Conservation (phyloP, 805 yeast genomes). For the Pichia californica region DNA sequence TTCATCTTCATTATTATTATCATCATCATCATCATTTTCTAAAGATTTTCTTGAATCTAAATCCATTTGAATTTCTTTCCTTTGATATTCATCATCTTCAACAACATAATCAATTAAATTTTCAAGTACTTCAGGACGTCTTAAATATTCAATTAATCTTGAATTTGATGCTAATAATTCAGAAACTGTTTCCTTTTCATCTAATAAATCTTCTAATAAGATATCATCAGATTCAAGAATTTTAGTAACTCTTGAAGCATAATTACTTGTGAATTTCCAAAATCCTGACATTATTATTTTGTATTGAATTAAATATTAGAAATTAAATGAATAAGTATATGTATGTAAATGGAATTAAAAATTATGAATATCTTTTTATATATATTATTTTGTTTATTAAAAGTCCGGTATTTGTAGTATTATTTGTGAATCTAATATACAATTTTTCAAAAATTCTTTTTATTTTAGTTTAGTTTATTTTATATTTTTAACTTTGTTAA, state of each 20-base stretch:
- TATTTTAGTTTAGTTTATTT: too few relatives aligned
- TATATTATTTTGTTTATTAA: too few relatives aligned
- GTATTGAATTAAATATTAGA: too few relatives aligned
- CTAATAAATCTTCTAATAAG: constrained; percentile 53
- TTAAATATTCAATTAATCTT: constrained; percentile 68
- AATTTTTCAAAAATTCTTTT: too few relatives aligned
- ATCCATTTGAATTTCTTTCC: constrained; percentile 11
- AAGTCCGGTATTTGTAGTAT: too few relatives aligned
- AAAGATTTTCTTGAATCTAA: constrained; percentile 4
- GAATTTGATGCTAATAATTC: constrained; percentile 68
- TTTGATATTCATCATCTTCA: constrained; percentile 39
- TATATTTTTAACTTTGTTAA: too few relatives aligned
- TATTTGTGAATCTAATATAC: too few relatives aligned
- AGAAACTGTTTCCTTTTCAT: constrained; percentile 68
- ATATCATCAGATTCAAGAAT: constrained; percentile 43
- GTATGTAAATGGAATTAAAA: too few relatives aligned
- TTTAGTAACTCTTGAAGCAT: constrained; percentile 50
- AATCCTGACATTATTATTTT: constrained; percentile 31
- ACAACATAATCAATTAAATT: constrained; percentile 65
- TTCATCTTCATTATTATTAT: neutral
- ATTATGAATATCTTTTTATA: too few relatives aligned
- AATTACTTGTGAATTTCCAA: constrained; percentile 42
- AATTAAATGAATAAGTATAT: too few relatives aligned
- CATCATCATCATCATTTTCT: neutral
- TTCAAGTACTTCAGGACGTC: constrained; percentile 68